These are phyloP conservation scores for Nasturtium officinale DNA, from an alignment of 345 rosid species.

Conservation along the genomic window DNA sequence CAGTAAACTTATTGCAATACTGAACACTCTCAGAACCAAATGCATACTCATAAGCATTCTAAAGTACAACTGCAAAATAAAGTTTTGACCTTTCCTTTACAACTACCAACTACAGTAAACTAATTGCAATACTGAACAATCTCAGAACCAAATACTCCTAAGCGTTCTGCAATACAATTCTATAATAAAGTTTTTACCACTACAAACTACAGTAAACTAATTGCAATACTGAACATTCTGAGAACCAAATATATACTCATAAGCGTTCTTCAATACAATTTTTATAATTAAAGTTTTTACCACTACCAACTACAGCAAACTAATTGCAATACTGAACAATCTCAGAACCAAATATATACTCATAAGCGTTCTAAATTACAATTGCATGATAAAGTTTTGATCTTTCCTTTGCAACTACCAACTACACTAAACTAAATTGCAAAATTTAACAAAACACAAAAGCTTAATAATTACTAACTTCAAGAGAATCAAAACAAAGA, in stretches of 20 bases:
- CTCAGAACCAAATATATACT: constrained; percentile 16
- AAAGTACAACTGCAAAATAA: background rate
- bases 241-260: constrained; percentile 19
- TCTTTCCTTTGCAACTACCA: background rate
- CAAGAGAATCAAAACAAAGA: background rate
- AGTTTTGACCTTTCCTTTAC: background rate
- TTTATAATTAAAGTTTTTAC: too few species aligned
- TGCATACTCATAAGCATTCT: background rate
- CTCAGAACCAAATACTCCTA: constrained; percentile 7
- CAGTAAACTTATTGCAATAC: constrained; percentile 3
- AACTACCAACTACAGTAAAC: constrained; percentile 14
- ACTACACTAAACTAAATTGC: constrained; percentile 8
- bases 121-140: background rate
- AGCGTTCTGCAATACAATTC: background rate
- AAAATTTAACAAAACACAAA: background rate
- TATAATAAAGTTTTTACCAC: background rate
- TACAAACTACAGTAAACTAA: constrained; percentile 7
- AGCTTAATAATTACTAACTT: background rate
- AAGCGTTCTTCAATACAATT: background rate
- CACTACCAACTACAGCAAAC: background rate
- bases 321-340: background rate
- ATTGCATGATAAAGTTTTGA: background rate
- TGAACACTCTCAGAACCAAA: constrained; percentile 9
- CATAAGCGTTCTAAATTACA: background rate
- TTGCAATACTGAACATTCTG: background rate